Evolutionary conservation across 805 yeast species (phyloP), one percentile per base, ranked within the genome.

Genomic region (Metschnikowia hibisci): DNA sequence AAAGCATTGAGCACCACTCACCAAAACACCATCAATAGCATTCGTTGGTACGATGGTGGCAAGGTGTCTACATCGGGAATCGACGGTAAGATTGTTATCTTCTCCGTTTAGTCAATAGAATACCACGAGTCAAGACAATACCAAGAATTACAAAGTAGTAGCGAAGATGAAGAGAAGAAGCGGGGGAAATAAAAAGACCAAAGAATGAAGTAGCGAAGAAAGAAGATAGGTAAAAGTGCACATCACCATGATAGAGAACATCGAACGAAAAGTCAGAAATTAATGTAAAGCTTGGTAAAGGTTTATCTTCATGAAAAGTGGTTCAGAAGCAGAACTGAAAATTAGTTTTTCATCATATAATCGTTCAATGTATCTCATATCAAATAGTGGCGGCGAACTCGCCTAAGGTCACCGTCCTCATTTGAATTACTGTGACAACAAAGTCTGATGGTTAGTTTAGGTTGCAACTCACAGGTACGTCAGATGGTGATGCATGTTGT

Each of bases 271-370:
- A 43, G 51, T 71, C 74, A 72, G 76, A 71, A 62, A 55, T 20
- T 27, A n/a, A 14, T 37, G 56, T 48, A 67, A 70, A 74, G 78
- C 75, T 76, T 80, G 80, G 86, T 76, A 59, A 60, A 61, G 70
- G 77, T 76, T n/a, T 84, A 76, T 86, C 93, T 85, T 85, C 95
- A 80, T 71, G 60, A 63, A 53, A 63, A 48, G 73, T 64, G 78
- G 77, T 75, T 87, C 96, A 87, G 96, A 87, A 87, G 96, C 96
- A 87, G 96, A 87, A 87, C 96, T 87, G 96, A 85, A 76, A 63
- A 54, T 58, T 60, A 56, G 65, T 68, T 77, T 56, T 65, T 82
- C 89, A 83, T 83, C 89, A 81, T 70, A 48, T 54, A 55, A 68
- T 31, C 49, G 45, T 47, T 42, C 49, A 35, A 42, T 45, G 32